phyloP scores from a whole-genome alignment of 352 stramenopile genomes.

The Aphanomyces stellatus region DNA sequence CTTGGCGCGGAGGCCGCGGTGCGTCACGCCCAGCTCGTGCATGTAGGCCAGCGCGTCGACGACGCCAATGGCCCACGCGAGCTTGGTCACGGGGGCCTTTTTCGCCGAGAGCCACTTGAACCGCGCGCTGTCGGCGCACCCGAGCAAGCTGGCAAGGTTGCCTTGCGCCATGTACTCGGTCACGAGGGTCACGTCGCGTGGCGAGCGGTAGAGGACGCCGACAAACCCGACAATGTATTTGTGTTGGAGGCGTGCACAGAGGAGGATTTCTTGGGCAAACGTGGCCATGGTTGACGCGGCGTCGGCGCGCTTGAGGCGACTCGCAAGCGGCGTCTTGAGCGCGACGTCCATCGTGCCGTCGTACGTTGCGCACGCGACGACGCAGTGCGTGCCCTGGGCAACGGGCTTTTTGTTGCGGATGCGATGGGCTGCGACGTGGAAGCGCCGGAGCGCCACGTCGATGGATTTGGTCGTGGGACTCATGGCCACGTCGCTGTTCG shows the following conservation, averaged over 20 bases:
- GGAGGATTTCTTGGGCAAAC: background rate
- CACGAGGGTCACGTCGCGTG: background rate
- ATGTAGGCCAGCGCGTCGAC: background rate
- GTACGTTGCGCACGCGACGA: constrained; percentile 27
- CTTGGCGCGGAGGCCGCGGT: background rate
- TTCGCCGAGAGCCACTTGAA: constrained; percentile 5
- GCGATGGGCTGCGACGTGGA: no score
- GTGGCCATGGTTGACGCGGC: background rate
- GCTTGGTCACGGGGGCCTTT: constrained; percentile 4
- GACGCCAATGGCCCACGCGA: background rate
- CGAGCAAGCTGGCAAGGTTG: background rate
- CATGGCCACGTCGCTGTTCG: no score
- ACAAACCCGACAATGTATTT: constrained; percentile 21
- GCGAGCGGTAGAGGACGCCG: constrained; percentile 18
- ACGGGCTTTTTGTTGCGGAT: background rate
- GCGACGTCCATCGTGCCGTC: constrained; percentile 21
- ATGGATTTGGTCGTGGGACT: no score
- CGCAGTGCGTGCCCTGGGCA: constrained; percentile 19
- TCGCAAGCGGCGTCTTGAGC: constrained; percentile 21
- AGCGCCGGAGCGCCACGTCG: no score
- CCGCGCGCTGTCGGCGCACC: background rate
- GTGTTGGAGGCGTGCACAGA: background rate
- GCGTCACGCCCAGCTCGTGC: background rate
- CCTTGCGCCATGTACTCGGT: constrained; percentile 6
- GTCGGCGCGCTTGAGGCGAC: background rate